Evolutionary conservation across 1,139 yeast species (phyloP).

Genomic region (Oligophagozyma castellii): DNA sequence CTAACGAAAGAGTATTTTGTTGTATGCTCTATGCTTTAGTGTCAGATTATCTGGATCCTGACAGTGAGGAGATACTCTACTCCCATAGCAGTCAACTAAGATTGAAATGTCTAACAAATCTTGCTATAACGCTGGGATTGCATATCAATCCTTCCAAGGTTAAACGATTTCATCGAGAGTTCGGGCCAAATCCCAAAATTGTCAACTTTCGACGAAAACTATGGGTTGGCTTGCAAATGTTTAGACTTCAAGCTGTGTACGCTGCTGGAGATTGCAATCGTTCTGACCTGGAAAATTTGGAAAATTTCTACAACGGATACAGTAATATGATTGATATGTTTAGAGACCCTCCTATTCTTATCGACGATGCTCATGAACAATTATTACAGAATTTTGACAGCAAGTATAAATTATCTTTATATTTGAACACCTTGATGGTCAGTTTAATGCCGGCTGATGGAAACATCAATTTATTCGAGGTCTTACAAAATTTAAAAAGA

Average conservation of each 20-base stretch:
- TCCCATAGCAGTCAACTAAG: conserved; percentile 7
- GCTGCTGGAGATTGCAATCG: conserved; percentile 7
- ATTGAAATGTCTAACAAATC: conserved; percentile 6
- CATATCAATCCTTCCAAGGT: conserved; percentile 11
- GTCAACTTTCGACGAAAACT: conserved; percentile 8
- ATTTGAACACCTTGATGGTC: conserved; percentile 6
- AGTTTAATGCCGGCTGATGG: conserved; percentile 3
- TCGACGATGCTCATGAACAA: conserved; percentile 4
- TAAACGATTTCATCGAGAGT: conserved; percentile 5
- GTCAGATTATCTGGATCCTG: conserved; percentile 10
- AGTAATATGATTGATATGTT: conserved; percentile 2
- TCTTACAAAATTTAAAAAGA: conserved; percentile 6
- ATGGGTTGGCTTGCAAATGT: conserved; percentile 13
- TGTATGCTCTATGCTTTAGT: conserved; percentile 9
- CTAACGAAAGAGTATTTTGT: conserved; percentile 10
- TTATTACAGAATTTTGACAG: conserved; percentile 7
- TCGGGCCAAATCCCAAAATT: conserved; percentile 3
- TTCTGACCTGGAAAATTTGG: conserved; percentile 5
- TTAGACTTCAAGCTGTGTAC: conserved; percentile 7
- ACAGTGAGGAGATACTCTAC: conserved; percentile 5
- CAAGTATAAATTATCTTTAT: conserved; percentile 10
- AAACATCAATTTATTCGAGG: conserved; percentile 3
- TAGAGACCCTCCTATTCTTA: conserved; percentile 1
- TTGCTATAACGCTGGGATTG: conserved; percentile 11
- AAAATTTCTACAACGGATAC: conserved; percentile 4